phyloP scores from a whole-genome alignment of 73 alveolate genomes.

The Diophrys appendiculata region DNA sequence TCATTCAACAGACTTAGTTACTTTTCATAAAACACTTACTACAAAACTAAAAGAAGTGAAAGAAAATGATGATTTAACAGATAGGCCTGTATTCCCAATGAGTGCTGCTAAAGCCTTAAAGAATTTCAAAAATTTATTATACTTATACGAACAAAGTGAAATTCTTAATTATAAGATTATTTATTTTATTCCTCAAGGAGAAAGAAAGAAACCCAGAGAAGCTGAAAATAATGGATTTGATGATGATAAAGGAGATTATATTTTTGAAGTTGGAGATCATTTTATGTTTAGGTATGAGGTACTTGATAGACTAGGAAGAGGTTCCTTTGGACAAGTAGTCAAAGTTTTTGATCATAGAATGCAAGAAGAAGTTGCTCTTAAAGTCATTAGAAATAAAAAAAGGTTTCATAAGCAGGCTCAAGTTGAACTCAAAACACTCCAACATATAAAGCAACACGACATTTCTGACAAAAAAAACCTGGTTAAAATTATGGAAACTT shows the following conservation, averaged over 20 bases:
- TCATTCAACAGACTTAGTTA: too few species aligned
- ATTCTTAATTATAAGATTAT: slow-evolving; percentile 16
- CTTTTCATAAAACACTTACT: too few species aligned
- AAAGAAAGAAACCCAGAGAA: not conserved
- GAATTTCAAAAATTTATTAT: too few species aligned
- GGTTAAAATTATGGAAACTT: slow-evolving; percentile 44
- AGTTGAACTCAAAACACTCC: slow-evolving; percentile 54
- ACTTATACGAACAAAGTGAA: slow-evolving; percentile 21
- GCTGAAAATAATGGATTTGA: slow-evolving; percentile 14
- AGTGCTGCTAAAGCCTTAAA: slow-evolving; percentile 67
- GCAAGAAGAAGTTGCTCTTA: slow-evolving; percentile 52
- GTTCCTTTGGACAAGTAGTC: slow-evolving; percentile 57
- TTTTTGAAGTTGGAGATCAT: slow-evolving; percentile 2
- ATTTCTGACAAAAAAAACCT: slow-evolving; percentile 25
- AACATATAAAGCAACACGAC: slow-evolving; percentile 38
- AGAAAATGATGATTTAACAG: too few species aligned
- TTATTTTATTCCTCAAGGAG: not conserved
- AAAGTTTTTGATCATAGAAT: slow-evolving; percentile 55
- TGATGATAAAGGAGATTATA: slow-evolving; percentile 15
- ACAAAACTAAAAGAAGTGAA: too few species aligned
- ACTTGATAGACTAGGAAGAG: slow-evolving; percentile 56
- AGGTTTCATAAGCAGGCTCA: slow-evolving; percentile 47
- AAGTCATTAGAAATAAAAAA: slow-evolving; percentile 50
- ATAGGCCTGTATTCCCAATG: slow-evolving; percentile 36
- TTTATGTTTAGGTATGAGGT: slow-evolving; percentile 44